A percentile compares a stretch with the other conserved stretches of the same genome.
Conservation (phyloP, 2,329 filamentous ascomycete species). For the Diaporthe citri region DNA sequence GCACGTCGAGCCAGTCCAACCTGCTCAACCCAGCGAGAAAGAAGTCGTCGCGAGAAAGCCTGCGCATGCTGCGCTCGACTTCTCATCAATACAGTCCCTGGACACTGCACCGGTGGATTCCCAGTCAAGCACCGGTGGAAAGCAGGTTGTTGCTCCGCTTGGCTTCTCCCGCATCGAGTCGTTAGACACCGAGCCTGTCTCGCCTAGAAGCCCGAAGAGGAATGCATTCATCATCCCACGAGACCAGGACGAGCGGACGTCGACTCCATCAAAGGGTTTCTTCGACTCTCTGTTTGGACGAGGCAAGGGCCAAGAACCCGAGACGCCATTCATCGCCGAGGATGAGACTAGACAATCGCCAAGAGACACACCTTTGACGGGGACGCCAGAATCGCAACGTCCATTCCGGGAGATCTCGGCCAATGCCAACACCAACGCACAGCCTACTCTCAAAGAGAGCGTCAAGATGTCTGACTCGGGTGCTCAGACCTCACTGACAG, state of each 20-base stretch:
- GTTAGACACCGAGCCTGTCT: slow-evolving; percentile 60
- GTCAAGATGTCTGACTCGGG: slow-evolving; percentile 74
- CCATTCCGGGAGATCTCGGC: slow-evolving; percentile 74
- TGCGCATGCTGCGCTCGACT: slow-evolving; percentile 46
- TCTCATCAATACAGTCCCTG: slow-evolving; percentile 58
- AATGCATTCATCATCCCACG: slow-evolving; percentile 69
- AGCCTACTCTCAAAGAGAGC: slow-evolving; percentile 54
- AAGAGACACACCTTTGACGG: slow-evolving; percentile 53
- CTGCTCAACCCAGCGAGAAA: slow-evolving; percentile 41
- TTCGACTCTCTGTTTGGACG: slow-evolving; percentile 54
- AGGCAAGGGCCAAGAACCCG: slow-evolving; percentile 55
- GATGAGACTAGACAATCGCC: slow-evolving; percentile 72
- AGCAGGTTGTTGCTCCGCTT: slow-evolving; percentile 45
- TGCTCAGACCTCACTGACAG: slow-evolving; percentile 87
- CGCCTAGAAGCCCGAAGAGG: slow-evolving; percentile 64
- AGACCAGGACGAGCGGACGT: slow-evolving; percentile 51
- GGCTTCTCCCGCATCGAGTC: slow-evolving; percentile 61
- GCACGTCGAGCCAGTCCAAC: slow-evolving; percentile 50
- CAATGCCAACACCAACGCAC: slow-evolving; percentile 59
- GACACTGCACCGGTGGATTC: slow-evolving; percentile 59
- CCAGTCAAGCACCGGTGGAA: slow-evolving; percentile 27
- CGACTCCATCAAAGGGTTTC: slow-evolving; percentile 33
- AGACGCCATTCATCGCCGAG: slow-evolving; percentile 69
- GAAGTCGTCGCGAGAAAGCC: slow-evolving; percentile 35
- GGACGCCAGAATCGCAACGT: slow-evolving; percentile 67